These are phyloP conservation scores for Penicillium longicatenatum DNA, from an alignment of 495 filamentous ascomycete genomes.

Conservation along the genomic window DNA sequence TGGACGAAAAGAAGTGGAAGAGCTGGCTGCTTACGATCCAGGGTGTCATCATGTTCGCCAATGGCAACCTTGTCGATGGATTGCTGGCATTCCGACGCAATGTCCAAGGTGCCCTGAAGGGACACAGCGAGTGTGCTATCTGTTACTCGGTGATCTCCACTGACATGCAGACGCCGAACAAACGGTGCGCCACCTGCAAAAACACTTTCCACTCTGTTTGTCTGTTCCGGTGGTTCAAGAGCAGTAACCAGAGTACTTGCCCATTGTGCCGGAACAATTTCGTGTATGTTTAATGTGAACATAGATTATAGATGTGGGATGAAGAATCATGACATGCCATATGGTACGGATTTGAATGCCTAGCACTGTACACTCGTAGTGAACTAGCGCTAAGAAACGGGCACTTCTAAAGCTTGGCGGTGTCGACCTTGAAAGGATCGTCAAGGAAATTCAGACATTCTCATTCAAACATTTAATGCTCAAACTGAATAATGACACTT, in stretches of 20 bases:
- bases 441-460: too few species aligned
- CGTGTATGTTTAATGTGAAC: conserved; percentile 55
- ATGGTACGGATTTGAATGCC: not conserved
- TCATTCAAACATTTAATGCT: too few species aligned
- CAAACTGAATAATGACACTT: too few species aligned
- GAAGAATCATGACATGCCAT: not conserved
- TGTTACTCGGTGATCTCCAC: conserved; percentile 91
- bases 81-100: conserved; percentile 81
- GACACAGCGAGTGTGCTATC: conserved; percentile 93
- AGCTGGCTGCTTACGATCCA: conserved; percentile 83
- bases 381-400: too few species aligned
- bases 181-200: conserved; percentile 89
- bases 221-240: conserved; percentile 95
- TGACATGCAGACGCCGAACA: conserved; percentile 86
- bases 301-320: conserved; percentile 21
- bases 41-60: conserved; percentile 88
- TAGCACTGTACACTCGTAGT: not conserved
- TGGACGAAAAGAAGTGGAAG: conserved; percentile 88
- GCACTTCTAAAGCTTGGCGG: too few species aligned
- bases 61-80: conserved; percentile 81
- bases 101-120: conserved; percentile 82
- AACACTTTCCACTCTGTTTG: conserved; percentile 90
- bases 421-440: too few species aligned
- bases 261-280: conserved; percentile 88
- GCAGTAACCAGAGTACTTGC: conserved; percentile 84